Conservation (phyloP, 2,329 filamentous ascomycete species). For the Talaromyces sp. region DNA sequence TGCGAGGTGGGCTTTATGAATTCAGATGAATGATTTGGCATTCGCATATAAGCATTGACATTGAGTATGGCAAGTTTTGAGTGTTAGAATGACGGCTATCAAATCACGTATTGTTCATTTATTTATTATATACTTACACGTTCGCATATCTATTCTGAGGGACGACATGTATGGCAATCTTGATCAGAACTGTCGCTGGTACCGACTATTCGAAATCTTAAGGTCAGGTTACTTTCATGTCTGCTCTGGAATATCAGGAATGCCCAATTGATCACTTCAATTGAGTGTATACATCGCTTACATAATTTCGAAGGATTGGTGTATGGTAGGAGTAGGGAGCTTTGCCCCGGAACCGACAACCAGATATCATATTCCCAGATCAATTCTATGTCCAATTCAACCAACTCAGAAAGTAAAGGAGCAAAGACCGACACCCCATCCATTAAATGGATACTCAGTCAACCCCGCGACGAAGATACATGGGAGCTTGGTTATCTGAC, state of each 20-base stretch:
- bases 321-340: too few species aligned
- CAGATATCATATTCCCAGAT: background rate
- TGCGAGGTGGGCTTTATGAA: background rate
- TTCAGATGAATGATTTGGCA: background rate
- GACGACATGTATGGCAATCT: background rate
- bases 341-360: background rate
- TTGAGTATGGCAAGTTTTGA: background rate
- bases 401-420: background rate
- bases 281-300: background rate
- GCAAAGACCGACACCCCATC: background rate
- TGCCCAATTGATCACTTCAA: background rate
- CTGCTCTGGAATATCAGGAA: background rate
- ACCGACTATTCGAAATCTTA: background rate
- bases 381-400: background rate
- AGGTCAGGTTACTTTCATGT: background rate
- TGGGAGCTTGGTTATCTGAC: background rate
- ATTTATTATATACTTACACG: background rate
- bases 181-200: background rate
- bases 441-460: background rate
- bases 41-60: background rate
- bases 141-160: background rate
- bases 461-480: background rate
- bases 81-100: too few species aligned
- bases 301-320: background rate
- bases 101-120: background rate